These are phyloP conservation scores for Phyllostachys edulis DNA, from an alignment of 176 grass and related monocot species.

Conservation along the genomic window DNA sequence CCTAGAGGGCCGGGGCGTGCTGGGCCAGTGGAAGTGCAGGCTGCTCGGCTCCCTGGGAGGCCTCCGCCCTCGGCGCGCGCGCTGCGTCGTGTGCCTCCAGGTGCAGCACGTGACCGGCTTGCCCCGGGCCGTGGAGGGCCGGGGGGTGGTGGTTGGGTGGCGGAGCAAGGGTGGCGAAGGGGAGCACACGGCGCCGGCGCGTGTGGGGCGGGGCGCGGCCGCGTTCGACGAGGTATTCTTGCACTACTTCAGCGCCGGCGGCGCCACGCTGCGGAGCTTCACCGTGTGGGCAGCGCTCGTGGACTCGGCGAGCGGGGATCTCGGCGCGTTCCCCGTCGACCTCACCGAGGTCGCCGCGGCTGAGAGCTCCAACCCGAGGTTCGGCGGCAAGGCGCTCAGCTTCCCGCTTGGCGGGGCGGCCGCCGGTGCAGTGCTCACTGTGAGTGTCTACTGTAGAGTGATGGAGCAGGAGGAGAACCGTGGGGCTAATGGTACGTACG, in stretches of 20 bases:
- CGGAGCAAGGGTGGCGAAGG: conserved; percentile 63
- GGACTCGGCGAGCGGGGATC: conserved; percentile 45
- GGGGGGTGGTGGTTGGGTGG: conserved; percentile 70
- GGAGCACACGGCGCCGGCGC: conserved; percentile 66
- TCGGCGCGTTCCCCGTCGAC: conserved; percentile 76
- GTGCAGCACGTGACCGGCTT: conserved; percentile 71
- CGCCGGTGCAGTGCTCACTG: conserved; percentile 53
- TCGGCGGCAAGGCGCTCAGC: conserved; percentile 68
- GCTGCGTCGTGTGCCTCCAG: conserved; percentile 82
- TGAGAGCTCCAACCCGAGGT: conserved; percentile 42
- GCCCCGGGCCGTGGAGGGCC: conserved; percentile 47
- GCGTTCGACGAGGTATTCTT: conserved; percentile 84
- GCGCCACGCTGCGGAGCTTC: conserved; percentile 53
- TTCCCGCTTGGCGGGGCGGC: conserved; percentile 65
- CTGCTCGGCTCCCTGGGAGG: conserved; percentile 44
- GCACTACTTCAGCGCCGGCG: conserved; percentile 56
- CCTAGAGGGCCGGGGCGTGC: conserved; percentile 4
- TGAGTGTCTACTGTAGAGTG: conserved; percentile 74
- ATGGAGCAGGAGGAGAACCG: conserved; percentile 50
- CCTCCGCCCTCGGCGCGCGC: conserved; percentile 44
- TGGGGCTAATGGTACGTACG: conserved; percentile 38
- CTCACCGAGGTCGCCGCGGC: conserved; percentile 46
- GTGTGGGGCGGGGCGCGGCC: conserved; percentile 40
- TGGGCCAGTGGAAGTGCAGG: conserved; percentile 61
- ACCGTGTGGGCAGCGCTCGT: conserved; percentile 73